These are phyloP conservation scores for Filobasidium floriforme DNA, from an alignment of 768 basidiomycete genomes.

Conservation along the genomic window DNA sequence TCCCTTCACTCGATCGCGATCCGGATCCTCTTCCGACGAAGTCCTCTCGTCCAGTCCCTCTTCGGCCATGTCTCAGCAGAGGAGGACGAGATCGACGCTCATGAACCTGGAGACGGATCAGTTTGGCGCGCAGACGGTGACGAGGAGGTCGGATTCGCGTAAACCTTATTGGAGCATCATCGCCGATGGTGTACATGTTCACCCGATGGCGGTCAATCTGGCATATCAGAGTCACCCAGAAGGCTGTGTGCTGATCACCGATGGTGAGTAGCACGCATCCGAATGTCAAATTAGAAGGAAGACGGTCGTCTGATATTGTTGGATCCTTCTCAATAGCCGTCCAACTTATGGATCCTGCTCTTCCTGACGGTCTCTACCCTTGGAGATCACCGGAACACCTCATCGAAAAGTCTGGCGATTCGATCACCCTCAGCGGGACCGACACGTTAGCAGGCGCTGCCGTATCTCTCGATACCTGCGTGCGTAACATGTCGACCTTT, in stretches of 20 bases:
- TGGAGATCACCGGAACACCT: conserved; percentile 54
- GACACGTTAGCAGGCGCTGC: conserved; percentile 81
- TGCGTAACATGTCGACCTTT: conserved; percentile 75
- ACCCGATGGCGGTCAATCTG: conserved; percentile 81
- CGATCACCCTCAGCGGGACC: conserved; percentile 74
- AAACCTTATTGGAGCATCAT: conserved; percentile 81
- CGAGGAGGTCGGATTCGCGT: neutral
- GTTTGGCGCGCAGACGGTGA: conserved; percentile 46
- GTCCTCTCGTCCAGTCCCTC: neutral
- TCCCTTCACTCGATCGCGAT: neutral
- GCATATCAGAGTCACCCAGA: conserved; percentile 77
- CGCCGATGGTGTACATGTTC: conserved; percentile 83
- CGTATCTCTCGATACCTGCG: conserved; percentile 72
- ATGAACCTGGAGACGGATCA: conserved; percentile 28
- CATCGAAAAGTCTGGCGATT: conserved; percentile 72
- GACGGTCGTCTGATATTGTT: neutral
- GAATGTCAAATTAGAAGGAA: too few species aligned
- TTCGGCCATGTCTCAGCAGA: neutral
- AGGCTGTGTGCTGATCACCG: conserved; percentile 80
- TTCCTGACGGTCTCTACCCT: conserved; percentile 73
- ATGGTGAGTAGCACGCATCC: conserved; percentile 53
- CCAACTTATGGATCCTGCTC: conserved; percentile 75
- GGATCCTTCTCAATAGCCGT: conserved; percentile 52
- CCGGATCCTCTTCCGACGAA: neutral
- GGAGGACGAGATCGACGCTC: conserved; percentile 19